These are phyloP conservation scores for Mortierella polycephala DNA, from an alignment of 371 early-diverging fungal species.

Conservation along the genomic window DNA sequence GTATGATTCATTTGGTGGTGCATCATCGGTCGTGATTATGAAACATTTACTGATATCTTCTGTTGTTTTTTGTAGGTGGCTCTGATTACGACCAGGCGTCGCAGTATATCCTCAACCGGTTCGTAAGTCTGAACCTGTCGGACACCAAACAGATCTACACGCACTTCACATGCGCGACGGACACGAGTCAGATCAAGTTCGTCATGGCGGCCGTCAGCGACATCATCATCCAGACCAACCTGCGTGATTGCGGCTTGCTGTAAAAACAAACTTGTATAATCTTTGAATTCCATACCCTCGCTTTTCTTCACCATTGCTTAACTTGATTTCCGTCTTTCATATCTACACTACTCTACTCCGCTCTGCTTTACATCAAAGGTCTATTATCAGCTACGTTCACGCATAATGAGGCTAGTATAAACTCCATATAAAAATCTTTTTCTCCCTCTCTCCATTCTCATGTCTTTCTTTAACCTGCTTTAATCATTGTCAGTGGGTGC, in stretches of 20 bases:
- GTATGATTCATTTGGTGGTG: too few species aligned
- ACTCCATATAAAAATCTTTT: too few species aligned
- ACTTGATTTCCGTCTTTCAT: too few species aligned
- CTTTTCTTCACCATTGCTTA: too few species aligned
- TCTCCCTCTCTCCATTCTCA: too few species aligned
- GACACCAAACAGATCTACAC: constrained; percentile 90
- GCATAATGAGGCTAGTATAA: too few species aligned
- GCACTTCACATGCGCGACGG: constrained; percentile 97
- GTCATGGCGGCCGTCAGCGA: constrained; percentile 97
- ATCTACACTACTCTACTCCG: too few species aligned
- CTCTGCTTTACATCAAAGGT: too few species aligned
- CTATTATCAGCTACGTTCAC: too few species aligned
- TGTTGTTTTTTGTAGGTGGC: constrained; percentile 58
- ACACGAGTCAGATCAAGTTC: constrained; percentile 94
- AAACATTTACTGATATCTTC: neutral
- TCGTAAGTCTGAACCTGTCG: constrained; percentile 83
- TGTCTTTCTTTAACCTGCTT: too few species aligned
- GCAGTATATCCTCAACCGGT: constrained; percentile 87
- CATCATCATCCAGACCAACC: constrained; percentile 91
- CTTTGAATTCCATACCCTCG: too few species aligned
- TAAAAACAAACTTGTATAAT: constrained; percentile 52
- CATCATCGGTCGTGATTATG: neutral
- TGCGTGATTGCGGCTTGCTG: constrained; percentile 88
- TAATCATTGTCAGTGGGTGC: too few species aligned
- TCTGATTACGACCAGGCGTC: constrained; percentile 83